Evolutionary conservation across 1,139 yeast genomes (phyloP).

Genomic region (Yamadazyma atlantica): DNA sequence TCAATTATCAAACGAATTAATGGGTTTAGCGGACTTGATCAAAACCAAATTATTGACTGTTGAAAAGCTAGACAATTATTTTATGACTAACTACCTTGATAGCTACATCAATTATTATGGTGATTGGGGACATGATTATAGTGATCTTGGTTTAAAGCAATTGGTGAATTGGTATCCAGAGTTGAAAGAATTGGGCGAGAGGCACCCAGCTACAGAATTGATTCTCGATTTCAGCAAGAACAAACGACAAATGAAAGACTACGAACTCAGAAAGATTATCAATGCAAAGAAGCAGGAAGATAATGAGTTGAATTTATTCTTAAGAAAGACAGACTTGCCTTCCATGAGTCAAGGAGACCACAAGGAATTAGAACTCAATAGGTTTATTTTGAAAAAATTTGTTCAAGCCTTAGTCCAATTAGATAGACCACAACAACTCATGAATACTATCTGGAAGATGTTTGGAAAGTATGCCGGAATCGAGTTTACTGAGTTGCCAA

Average conservation of each 20-base stretch:
- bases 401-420: conserved; percentile 34
- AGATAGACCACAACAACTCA: conserved; percentile 33
- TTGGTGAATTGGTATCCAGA: conserved; percentile 36
- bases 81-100: conserved; percentile 30
- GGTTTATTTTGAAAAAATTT: conserved; percentile 29
- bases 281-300: neutral
- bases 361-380: conserved; percentile 20
- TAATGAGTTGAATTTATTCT: neutral
- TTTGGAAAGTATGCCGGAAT: conserved; percentile 39
- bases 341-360: neutral
- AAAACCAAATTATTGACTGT: conserved; percentile 19
- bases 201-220: conserved; percentile 4
- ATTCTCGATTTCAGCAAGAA: conserved; percentile 2
- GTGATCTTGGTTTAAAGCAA: conserved; percentile 28
- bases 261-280: conserved; percentile 1
- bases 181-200: conserved; percentile 20
- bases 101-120: conserved; percentile 28
- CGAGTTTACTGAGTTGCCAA: conserved; percentile 14
- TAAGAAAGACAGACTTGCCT: conserved; percentile 1
- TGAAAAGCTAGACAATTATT: conserved; percentile 22
- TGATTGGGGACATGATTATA: conserved; percentile 30
- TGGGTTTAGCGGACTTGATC: conserved; percentile 28
- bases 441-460: conserved; percentile 29
- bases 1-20: conserved; percentile 28
- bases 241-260: neutral